Percentiles rank a stretch among this genome's conserved stretches.
Conservation (phyloP, 2,329 filamentous ascomycete species). For the Cercospora brassicicola region DNA sequence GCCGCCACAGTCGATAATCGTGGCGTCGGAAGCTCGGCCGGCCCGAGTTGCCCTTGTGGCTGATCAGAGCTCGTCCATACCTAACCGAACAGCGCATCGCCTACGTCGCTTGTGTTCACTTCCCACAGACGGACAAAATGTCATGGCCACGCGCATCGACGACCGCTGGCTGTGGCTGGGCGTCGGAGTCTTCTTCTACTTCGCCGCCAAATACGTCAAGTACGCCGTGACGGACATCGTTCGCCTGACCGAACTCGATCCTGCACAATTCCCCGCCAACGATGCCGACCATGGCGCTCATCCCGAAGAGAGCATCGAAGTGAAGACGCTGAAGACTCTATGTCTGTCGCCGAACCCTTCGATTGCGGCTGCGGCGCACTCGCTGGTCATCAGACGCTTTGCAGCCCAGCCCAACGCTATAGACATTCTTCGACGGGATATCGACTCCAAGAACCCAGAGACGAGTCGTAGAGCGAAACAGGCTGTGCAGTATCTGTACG, state of each 20-base stretch:
- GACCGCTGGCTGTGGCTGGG: conserved; percentile 52
- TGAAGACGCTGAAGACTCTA: conserved; percentile 45
- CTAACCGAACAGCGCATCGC: not conserved
- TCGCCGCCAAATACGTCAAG: conserved; percentile 59
- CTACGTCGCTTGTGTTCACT: not conserved
- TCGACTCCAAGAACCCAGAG: conserved; percentile 17
- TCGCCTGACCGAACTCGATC: conserved; percentile 63
- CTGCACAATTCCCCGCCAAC: conserved; percentile 71
- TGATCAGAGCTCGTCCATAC: not conserved
- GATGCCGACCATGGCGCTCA: conserved; percentile 64
- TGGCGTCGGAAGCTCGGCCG: conserved; percentile 1
- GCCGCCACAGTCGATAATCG: not conserved
- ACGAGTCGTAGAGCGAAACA: conserved; percentile 21
- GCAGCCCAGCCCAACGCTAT: conserved; percentile 17
- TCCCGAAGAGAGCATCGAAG: conserved; percentile 40
- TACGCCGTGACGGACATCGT: conserved; percentile 61
- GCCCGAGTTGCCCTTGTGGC: not conserved
- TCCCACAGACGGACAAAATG: conserved; percentile 1
- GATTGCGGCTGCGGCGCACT: conserved; percentile 43
- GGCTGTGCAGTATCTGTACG: conserved; percentile 27
- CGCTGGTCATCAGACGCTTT: conserved; percentile 32
- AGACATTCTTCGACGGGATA: conserved; percentile 23
- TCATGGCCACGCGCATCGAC: conserved; percentile 20
- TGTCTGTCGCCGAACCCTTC: conserved; percentile 45
- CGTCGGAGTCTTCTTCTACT: conserved; percentile 57